Conservation (phyloP, 23 red algal species). For the Cyanidium caldarium region DNA sequence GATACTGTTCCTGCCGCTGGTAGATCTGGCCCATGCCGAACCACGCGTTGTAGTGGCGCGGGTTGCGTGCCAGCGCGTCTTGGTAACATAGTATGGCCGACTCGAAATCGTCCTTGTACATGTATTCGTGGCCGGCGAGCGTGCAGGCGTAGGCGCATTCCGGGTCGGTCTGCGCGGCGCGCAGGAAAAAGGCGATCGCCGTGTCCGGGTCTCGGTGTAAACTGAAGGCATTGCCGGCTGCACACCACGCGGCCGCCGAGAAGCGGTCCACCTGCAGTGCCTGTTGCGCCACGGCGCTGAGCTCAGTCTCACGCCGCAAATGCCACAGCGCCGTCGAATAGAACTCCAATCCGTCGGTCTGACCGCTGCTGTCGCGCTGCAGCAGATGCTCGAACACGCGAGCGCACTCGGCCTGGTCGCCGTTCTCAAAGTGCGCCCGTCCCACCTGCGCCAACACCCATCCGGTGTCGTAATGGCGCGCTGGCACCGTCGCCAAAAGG, state of each 20-base stretch:
- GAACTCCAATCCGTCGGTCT: constrained; percentile 63
- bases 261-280: constrained; percentile 28
- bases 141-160: constrained; percentile 57
- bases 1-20: constrained; percentile 55
- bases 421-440: constrained; percentile 49
- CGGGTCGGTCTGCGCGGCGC: constrained; percentile 29
- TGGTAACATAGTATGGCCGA: constrained; percentile 52
- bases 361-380: constrained; percentile 27
- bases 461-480: constrained; percentile 30
- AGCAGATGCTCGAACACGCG: constrained; percentile 43
- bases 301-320: constrained; percentile 46
- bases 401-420: constrained; percentile 34
- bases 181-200: constrained; percentile 67
- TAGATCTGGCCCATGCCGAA: constrained; percentile 86
- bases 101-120: constrained; percentile 63
- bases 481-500: constrained; percentile 28
- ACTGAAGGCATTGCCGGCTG: constrained; percentile 68
- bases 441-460: constrained; percentile 28
- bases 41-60: constrained; percentile 73
- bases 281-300: constrained; percentile 35
- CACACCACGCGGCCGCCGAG: constrained; percentile 60
- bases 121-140: constrained; percentile 77
- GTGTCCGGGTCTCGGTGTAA: constrained; percentile 67
- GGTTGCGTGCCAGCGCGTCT: constrained; percentile 59
- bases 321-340: constrained; percentile 98